Evolutionary conservation across 2,329 filamentous ascomycete species (phyloP).

Genomic region (Fusarium praegraminearum): DNA sequence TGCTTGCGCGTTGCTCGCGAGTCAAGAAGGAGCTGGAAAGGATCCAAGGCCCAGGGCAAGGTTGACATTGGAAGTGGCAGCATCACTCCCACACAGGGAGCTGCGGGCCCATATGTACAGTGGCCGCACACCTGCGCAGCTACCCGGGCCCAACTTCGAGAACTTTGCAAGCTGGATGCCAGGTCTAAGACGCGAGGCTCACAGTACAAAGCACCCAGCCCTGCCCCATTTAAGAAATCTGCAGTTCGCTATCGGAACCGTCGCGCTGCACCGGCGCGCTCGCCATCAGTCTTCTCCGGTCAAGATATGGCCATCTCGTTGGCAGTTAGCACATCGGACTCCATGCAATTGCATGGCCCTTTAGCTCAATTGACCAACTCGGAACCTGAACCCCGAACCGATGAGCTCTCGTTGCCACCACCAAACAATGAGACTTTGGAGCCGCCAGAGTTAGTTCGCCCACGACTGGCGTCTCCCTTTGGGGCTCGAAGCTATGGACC

Average conservation of each 20-base stretch:
- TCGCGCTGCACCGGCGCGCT: slow-evolving; percentile 60
- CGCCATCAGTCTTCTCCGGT: slow-evolving; percentile 66
- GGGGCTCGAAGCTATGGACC: slow-evolving; percentile 71
- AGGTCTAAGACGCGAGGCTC: slow-evolving; percentile 58
- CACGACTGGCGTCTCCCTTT: slow-evolving; percentile 67
- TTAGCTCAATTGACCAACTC: slow-evolving; percentile 70
- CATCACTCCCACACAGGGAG: slow-evolving; percentile 64
- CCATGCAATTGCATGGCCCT: slow-evolving; percentile 72
- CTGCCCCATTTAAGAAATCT: slow-evolving; percentile 66
- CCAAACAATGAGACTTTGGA: slow-evolving; percentile 41
- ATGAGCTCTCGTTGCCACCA: slow-evolving; percentile 42
- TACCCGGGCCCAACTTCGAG: slow-evolving; percentile 71
- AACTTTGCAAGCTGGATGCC: slow-evolving; percentile 70
- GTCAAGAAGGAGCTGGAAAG: slow-evolving; percentile 75
- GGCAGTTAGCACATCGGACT: slow-evolving; percentile 71
- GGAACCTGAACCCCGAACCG: slow-evolving; percentile 35
- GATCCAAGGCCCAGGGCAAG: slow-evolving; percentile 59
- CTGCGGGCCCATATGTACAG: slow-evolving; percentile 62
- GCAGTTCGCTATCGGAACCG: slow-evolving; percentile 64
- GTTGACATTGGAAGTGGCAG: slow-evolving; percentile 62
- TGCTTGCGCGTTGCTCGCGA: slow-evolving; percentile 74
- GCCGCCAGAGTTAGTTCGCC: slow-evolving; percentile 44
- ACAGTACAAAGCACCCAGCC: slow-evolving; percentile 64
- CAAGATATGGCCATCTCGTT: slow-evolving; percentile 74
- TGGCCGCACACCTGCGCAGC: slow-evolving; percentile 75